Evolutionary conservation across 495 filamentous ascomycete genomes (phyloP).

Genomic region (Aspergillus asperescens): DNA sequence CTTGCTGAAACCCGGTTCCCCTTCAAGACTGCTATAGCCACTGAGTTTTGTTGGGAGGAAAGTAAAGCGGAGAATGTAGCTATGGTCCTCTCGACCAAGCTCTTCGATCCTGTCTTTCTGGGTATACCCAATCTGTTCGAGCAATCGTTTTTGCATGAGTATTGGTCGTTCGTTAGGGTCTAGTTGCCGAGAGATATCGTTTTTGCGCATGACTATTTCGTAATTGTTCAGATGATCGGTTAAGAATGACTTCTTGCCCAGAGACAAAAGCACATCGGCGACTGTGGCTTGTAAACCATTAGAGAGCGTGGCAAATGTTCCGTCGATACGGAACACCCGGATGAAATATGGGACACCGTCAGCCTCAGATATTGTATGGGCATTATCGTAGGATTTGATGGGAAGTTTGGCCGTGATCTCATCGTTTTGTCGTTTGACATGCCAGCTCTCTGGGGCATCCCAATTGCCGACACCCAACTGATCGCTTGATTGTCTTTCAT

Average conservation of each 20-base stretch:
- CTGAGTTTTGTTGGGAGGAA: constrained; percentile 84
- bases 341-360: constrained; percentile 75
- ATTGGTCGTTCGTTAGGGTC: constrained; percentile 74
- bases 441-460: constrained; percentile 93
- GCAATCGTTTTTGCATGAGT: constrained; percentile 83
- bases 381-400: constrained; percentile 53
- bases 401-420: constrained; percentile 54
- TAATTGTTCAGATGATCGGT: constrained; percentile 88
- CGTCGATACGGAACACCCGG: constrained; percentile 90
- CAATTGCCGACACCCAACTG: constrained; percentile 47
- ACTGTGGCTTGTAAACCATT: constrained; percentile 76
- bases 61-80: constrained; percentile 90
- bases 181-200: constrained; percentile 81
- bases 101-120: constrained; percentile 83
- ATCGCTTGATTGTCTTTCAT: constrained; percentile 29
- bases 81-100: constrained; percentile 95
- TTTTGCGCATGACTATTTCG: constrained; percentile 90
- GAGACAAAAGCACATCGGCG: constrained; percentile 70
- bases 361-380: constrained; percentile 51
- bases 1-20: constrained; percentile 74
- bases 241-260: constrained; percentile 86
- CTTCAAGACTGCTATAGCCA: constrained; percentile 61
- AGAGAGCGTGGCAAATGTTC: constrained; percentile 87
- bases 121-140: constrained; percentile 92
- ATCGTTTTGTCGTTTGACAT: constrained; percentile 63